Evolutionary conservation across 2,329 filamentous ascomycete genomes (phyloP).

Genomic region (Venturia nashicola): DNA sequence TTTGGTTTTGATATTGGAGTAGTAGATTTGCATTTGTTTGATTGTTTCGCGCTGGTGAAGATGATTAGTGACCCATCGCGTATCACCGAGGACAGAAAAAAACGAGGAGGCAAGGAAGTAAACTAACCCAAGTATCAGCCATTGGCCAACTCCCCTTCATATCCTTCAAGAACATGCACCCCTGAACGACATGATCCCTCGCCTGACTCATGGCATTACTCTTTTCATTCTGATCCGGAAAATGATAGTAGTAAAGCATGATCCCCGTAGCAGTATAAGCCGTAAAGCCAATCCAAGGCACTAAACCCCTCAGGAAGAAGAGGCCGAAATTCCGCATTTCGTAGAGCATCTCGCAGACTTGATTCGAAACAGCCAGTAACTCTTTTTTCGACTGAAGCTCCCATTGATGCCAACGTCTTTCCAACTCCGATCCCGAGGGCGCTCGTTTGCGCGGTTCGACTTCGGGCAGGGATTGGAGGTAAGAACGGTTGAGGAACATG

Average conservation of each 20-base stretch:
- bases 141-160: conserved; percentile 30
- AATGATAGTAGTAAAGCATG: conserved; percentile 27
- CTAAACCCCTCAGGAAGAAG: conserved; percentile 26
- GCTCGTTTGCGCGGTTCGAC: conserved; percentile 19
- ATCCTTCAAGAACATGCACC: conserved; percentile 26
- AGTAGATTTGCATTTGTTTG: conserved; percentile 30
- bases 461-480: conserved; percentile 20
- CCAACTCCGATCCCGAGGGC: not conserved
- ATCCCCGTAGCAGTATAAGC: conserved; percentile 29
- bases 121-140: conserved; percentile 26
- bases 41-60: conserved; percentile 25
- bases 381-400: conserved; percentile 23
- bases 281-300: conserved; percentile 30
- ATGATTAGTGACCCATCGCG: not conserved
- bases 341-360: conserved; percentile 28
- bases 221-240: conserved; percentile 23
- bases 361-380: conserved; percentile 23
- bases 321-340: conserved; percentile 29
- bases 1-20: conserved; percentile 23
- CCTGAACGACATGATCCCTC: conserved; percentile 22
- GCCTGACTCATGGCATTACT: conserved; percentile 21
- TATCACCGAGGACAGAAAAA: not conserved
- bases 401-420: conserved; percentile 22
- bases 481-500: conserved; percentile 29
- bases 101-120: too few species aligned